Evolutionary conservation across 2,329 filamentous ascomycete genomes (phyloP), one percentile per base, ranked within the genome.

Genomic region (Talaromyces marneffei): DNA sequence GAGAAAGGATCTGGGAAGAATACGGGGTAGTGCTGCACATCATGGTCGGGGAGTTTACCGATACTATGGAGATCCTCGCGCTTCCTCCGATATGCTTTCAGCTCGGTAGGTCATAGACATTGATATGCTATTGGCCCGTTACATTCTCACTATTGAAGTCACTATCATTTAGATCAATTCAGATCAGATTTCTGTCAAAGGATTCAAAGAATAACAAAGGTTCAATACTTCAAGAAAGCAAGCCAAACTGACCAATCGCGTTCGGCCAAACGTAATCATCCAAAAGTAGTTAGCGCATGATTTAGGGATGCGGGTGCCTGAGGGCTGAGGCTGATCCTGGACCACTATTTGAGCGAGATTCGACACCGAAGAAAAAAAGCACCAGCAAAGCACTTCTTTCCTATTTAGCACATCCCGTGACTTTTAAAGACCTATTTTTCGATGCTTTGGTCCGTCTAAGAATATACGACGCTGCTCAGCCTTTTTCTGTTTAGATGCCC

Each of bases 381-480:
- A 31, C 46, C 4, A 46, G 42, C 42, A 46, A 27, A 31, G 3
- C 18, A 50, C 23, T 25, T 58, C 27, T 39, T 59, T 59, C 57
- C 57, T 59, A 53, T 39, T 59, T 29, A 35, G 48, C 29, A 33
- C 39, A 31, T 62, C 60, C 60, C 60, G 60, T 62, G 60, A 62
- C 56, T 42, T 40, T 12, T 12, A 8, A 59, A 62, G 50, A 62
- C 60, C 60, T 62, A 62, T 14, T 23, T n/a, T 23, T 27, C 5
- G 18, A 16, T 59, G 33, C 12, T 18, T 12, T 27, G 14, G 10
- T 48, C 20, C 33, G 3, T 29, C 20, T 29, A 27, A 48, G 8
- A 29, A 10, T 29, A 27, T 2, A 27, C 6, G 14, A n/a, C 23
- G 10, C 23, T 48, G 7, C 44, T 29, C 31, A 14, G 44, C 25